phyloP scores from a whole-genome alignment of 495 filamentous ascomycete species.

The Lentithecium fluviatile region DNA sequence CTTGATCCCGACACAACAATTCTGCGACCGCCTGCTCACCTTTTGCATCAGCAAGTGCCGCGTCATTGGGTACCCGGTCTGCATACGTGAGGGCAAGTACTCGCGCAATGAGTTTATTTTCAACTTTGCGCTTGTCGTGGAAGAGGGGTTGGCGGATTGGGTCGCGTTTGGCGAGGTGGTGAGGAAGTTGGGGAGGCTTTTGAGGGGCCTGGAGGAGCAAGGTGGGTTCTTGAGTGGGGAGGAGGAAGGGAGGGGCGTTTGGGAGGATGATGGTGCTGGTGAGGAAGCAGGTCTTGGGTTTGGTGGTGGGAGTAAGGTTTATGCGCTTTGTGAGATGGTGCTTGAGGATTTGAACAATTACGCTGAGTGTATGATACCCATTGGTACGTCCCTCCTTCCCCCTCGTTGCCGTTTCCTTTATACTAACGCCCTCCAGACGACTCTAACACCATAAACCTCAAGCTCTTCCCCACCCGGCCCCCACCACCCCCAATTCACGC shows the following conservation, averaged over 20 bases:
- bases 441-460: constrained; percentile 93
- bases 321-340: constrained; percentile 82
- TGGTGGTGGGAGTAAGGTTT: constrained; percentile 62
- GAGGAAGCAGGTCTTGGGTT: constrained; percentile 15
- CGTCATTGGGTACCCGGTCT: constrained; percentile 85
- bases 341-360: constrained; percentile 97
- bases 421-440: constrained; percentile 60
- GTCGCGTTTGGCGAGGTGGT: constrained; percentile 78
- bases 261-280: constrained; percentile 31
- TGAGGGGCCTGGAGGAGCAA: constrained; percentile 86
- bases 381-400: constrained; percentile 55
- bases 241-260: constrained; percentile 29
- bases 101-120: constrained; percentile 96
- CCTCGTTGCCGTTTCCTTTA: not conserved
- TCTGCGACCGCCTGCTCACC: constrained; percentile 84
- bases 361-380: constrained; percentile 95
- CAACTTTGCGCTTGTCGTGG: constrained; percentile 88
- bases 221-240: constrained; percentile 69
- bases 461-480: constrained; percentile 81
- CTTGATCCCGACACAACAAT: constrained; percentile 87
- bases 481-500: constrained; percentile 73
- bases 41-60: constrained; percentile 74
- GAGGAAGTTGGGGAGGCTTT: constrained; percentile 75
- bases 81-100: constrained; percentile 59
- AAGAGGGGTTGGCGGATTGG: constrained; percentile 61